A percentile compares a stretch with the other conserved stretches of the same genome.
Evolutionary conservation across 2,329 filamentous ascomycete species (phyloP).

Genomic region (Cucurbitaria berberidis): DNA sequence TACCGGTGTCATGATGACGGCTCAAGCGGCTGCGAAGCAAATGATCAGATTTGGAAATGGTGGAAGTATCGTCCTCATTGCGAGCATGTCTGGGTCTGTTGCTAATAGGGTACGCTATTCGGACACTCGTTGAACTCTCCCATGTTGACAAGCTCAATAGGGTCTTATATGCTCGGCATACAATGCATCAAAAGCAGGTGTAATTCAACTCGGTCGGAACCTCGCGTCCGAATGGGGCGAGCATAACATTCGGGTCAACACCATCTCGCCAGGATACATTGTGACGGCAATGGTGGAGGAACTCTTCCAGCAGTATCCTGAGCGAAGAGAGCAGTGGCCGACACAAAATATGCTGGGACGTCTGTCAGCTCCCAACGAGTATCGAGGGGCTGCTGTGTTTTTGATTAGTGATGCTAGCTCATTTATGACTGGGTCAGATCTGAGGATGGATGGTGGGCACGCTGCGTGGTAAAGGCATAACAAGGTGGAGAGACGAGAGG

Average conservation of each 20-base stretch:
- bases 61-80: constrained; percentile 68
- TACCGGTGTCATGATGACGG: constrained; percentile 68
- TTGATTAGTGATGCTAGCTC: constrained; percentile 50
- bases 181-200: constrained; percentile 77
- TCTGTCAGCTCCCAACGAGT: constrained; percentile 44
- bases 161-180: constrained; percentile 72
- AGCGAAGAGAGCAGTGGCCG: constrained; percentile 71
- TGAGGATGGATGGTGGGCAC: constrained; percentile 50
- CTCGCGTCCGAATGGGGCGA: constrained; percentile 75
- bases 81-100: constrained; percentile 66
- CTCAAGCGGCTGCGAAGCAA: constrained; percentile 67
- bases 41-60: constrained; percentile 67
- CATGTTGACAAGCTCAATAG: constrained; percentile 45
- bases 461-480: constrained; percentile 39
- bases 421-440: constrained; percentile 50
- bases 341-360: constrained; percentile 80
- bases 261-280: constrained; percentile 80
- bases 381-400: constrained; percentile 48
- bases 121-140: neutral
- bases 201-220: constrained; percentile 73
- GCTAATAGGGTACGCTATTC: constrained; percentile 64
- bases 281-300: constrained; percentile 82
- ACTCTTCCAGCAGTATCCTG: constrained; percentile 77
- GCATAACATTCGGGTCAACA: constrained; percentile 79
- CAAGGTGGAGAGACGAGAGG: no score